These are phyloP conservation scores for Colletotrichum phormii DNA, from an alignment of 2,329 filamentous ascomycete species.

Conservation along the genomic window DNA sequence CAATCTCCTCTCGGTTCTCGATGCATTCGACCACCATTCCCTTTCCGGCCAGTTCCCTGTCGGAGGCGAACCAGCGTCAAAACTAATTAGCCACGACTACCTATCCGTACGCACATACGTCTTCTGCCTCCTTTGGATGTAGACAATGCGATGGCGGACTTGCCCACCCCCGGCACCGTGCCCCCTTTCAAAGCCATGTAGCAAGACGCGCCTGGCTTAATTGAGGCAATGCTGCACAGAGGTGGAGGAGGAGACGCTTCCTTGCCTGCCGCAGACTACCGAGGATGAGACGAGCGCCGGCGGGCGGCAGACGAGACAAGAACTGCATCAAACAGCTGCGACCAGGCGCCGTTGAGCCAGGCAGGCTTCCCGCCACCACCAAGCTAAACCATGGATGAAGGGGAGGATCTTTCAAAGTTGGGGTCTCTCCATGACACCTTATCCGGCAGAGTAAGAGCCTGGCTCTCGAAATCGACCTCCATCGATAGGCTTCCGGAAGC, in stretches of 20 bases:
- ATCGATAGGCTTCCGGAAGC: neutral
- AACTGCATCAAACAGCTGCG: neutral
- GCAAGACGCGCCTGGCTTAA: neutral
- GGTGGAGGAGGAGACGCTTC: neutral
- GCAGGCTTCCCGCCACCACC: neutral
- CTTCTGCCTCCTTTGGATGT: neutral
- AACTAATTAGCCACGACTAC: neutral
- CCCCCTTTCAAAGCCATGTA: neutral
- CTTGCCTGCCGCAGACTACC: neutral
- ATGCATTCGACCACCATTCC: slow-evolving; percentile 20
- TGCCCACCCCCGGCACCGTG: neutral
- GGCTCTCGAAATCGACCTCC: neutral
- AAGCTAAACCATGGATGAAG: neutral
- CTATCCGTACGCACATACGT: neutral
- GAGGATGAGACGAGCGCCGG: neutral
- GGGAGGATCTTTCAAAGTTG: neutral
- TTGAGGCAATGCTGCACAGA: neutral
- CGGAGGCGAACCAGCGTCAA: neutral
- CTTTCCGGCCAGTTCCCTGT: slow-evolving; percentile 9
- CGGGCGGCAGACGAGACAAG: neutral
- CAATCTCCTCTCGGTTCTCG: slow-evolving; percentile 15
- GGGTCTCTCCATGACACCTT: neutral
- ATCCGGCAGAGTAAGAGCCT: neutral
- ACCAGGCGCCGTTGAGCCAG: neutral
- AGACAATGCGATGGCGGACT: neutral